Base-by-base conservation (phyloP, 805 yeast species). In the Wickerhamiella azyma region DNA sequence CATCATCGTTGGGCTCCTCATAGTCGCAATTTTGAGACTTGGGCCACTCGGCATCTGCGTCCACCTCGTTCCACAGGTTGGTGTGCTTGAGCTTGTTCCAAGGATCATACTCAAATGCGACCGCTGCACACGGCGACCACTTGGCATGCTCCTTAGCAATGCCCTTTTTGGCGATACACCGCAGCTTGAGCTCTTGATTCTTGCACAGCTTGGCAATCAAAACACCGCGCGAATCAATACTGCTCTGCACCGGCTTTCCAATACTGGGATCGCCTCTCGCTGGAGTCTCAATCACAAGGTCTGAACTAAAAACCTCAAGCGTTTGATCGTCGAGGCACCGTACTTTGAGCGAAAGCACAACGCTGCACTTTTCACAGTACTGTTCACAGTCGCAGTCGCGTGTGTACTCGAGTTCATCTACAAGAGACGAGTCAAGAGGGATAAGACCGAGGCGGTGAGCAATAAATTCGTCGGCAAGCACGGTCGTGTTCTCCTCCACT, bases 331-430 rank as follows among this genome's bases (percentile, higher is more conserved):
- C 71, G 52, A 84, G 89, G 62, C 96, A 89, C 52, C 77, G 71
- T n/a, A 96, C 98, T 47, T 84, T 79, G 52, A 92, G 67, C 48
- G 81, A 79, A 48, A 92, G 71, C 53, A 81, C 85, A 19, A 92
- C 97, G 3, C 94, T 80, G 67, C 99, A 92, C 63, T 82, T 81
- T 50, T 85, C 88, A 66, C 99, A 92, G 67, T 92, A 89, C 60
- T 88, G 94, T 62, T 92, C 98, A 69, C 99, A 92, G 38, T 94
- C 88, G 65, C 99, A 92, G 63, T 92, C 98, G 60, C 96, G 75
- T 26, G 94, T 80, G 66, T 88, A 89, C 51, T 85, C 78, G 53
- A 89, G 68, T 51, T 79, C 74, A 43, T 85, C 95, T 39, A 88
- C 85, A 50, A 84, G 89, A 37, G 77, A 76, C 55, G 94, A 78